Conservation (phyloP, 768 basidiomycete genomes). For the Lactarius akahatsu region DNA sequence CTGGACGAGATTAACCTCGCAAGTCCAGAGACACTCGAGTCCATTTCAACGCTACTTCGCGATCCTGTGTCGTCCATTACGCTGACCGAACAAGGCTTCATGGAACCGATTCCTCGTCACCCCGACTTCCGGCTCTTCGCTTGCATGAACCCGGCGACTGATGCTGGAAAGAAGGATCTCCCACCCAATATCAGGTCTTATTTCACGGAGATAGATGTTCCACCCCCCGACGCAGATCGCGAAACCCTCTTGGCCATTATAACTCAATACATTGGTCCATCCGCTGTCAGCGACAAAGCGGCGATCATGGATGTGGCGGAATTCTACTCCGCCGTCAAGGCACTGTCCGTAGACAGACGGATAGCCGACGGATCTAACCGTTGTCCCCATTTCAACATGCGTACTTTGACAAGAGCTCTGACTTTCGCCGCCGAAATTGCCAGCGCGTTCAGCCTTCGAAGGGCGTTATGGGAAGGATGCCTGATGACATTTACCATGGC, state of each 20-base stretch:
- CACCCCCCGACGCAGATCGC: constrained; percentile 88
- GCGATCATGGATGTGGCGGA: constrained; percentile 90
- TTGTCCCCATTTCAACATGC: constrained; percentile 95
- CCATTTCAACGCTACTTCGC: constrained; percentile 82
- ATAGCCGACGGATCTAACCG: constrained; percentile 94
- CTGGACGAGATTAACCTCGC: constrained; percentile 97
- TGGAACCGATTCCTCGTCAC: constrained; percentile 88
- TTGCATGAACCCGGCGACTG: constrained; percentile 99
- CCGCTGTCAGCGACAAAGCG: constrained; percentile 79
- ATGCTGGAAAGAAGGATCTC: constrained; percentile 97
- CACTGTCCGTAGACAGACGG: constrained; percentile 65
- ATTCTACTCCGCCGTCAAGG: constrained; percentile 82
- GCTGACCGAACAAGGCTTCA: constrained; percentile 87
- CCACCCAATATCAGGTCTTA: constrained; percentile 85
- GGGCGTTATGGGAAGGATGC: constrained; percentile 94
- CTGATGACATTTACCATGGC: constrained; percentile 98
- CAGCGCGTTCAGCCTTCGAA: constrained; percentile 69
- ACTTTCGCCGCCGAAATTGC: constrained; percentile 87
- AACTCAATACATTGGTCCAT: constrained; percentile 82
- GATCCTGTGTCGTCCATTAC: constrained; percentile 87
- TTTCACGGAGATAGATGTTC: constrained; percentile 95
- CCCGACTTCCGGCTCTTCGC: constrained; percentile 95
- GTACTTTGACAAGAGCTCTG: constrained; percentile 87
- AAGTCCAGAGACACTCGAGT: constrained; percentile 91
- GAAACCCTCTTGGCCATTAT: constrained; percentile 89